Conservation (phyloP, 495 filamentous ascomycete species). For the Lophium mytilinum region DNA sequence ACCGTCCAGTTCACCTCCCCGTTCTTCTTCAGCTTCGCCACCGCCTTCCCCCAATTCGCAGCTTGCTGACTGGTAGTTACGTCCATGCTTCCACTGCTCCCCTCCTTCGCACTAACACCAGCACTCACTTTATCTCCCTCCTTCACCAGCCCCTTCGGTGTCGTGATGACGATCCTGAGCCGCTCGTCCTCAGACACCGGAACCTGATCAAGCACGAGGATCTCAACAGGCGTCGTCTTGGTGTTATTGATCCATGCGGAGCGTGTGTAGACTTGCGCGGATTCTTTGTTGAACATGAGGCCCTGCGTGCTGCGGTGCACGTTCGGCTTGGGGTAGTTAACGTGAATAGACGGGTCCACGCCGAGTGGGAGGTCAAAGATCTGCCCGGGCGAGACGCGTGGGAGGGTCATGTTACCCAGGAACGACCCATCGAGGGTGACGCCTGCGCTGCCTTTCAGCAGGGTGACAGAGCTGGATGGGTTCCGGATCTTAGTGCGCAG, state of each 20-base stretch:
- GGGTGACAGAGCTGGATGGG: constrained; percentile 43
- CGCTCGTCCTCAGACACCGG: constrained; percentile 60
- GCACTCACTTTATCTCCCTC: constrained; percentile 38
- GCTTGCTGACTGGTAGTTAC: constrained; percentile 4
- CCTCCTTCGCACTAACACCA: constrained; percentile 27
- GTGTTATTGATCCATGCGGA: constrained; percentile 52
- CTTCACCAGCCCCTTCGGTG: constrained; percentile 44
- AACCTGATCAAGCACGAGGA: constrained; percentile 58
- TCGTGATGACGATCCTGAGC: constrained; percentile 45
- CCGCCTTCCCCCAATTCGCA: constrained; percentile 42
- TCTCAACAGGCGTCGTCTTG: constrained; percentile 40
- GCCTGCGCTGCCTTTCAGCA: constrained; percentile 53
- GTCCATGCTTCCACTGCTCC: constrained; percentile 3
- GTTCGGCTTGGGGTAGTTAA: constrained; percentile 55
- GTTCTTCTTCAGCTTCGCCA: constrained; percentile 44
- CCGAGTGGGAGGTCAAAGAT: constrained; percentile 54
- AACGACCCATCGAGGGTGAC: constrained; percentile 63
- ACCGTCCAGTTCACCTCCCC: constrained; percentile 58
- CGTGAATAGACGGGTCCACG: constrained; percentile 54
- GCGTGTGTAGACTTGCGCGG: constrained; percentile 50
- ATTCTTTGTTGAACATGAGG: constrained; percentile 47
- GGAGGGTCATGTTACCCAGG: constrained; percentile 51
- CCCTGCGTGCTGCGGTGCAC: constrained; percentile 46
- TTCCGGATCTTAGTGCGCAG: constrained; percentile 58
- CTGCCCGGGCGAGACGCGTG: constrained; percentile 53